phyloP scores from a whole-genome alignment of 2,329 filamentous ascomycete genomes.

The Ophiostoma piceae region DNA sequence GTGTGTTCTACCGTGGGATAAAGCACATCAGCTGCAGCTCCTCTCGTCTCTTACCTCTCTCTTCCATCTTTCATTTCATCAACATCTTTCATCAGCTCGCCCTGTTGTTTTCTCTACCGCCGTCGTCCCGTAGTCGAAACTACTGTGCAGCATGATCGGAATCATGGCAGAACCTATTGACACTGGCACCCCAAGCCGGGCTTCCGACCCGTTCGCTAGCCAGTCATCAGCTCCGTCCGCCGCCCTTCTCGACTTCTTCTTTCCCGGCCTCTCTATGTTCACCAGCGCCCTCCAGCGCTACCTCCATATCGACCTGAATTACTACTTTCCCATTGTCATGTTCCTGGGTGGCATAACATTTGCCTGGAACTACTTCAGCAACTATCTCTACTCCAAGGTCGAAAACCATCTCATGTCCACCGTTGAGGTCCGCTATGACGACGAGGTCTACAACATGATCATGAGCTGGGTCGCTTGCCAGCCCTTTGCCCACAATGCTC shows the following conservation, averaged over 20 bases:
- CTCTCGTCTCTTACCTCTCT: background rate
- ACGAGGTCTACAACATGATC: constrained; percentile 67
- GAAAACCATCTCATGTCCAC: constrained; percentile 57
- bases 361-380: constrained; percentile 48
- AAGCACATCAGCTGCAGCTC: background rate
- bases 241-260: constrained; percentile 54
- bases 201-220: constrained; percentile 17
- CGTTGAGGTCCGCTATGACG: constrained; percentile 61
- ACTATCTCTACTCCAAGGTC: constrained; percentile 45
- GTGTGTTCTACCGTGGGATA: background rate
- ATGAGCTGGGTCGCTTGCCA: constrained; percentile 66
- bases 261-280: constrained; percentile 60
- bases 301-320: constrained; percentile 55
- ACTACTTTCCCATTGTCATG: constrained; percentile 57
- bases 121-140: background rate
- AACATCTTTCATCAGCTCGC: background rate
- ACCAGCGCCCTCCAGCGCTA: constrained; percentile 51
- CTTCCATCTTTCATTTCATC: background rate
- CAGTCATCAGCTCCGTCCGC: constrained; percentile 14
- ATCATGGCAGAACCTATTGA: background rate
- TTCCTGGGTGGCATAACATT: constrained; percentile 46
- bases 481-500: constrained; percentile 53
- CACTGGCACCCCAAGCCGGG: constrained; percentile 16
- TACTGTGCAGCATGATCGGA: background rate
- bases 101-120: background rate